Evolutionary conservation across 805 yeast species (phyloP).

Genomic region (Zygoascus bituminiphila): DNA sequence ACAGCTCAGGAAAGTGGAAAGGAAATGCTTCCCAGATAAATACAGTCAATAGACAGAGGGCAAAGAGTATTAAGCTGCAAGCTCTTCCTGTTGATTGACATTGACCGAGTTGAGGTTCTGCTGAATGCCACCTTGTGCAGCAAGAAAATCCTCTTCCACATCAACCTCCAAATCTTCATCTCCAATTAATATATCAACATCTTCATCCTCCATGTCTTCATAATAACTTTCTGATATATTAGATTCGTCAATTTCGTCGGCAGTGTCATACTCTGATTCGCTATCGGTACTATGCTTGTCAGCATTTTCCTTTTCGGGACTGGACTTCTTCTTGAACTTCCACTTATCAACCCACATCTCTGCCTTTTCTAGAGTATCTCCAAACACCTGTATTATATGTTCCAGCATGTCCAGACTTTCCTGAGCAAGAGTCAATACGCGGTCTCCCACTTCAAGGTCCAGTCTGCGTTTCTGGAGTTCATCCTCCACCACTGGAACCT

Average conservation of each 20-base stretch:
- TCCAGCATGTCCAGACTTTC: conserved; percentile 85
- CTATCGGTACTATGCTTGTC: neutral
- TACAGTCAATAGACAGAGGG: conserved; percentile 16
- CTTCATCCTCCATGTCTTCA: conserved; percentile 9
- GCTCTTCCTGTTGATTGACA: too few species aligned
- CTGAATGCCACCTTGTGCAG: too few species aligned
- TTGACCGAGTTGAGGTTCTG: too few species aligned
- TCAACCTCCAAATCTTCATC: neutral
- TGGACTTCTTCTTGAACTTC: neutral
- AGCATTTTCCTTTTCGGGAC: neutral
- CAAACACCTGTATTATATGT: conserved; percentile 74
- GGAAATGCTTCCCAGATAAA: conserved; percentile 8
- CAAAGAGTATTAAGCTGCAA: conserved; percentile 17
- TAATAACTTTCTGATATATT: neutral
- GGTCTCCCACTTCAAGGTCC: conserved; percentile 43
- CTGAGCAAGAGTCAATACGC: conserved; percentile 72
- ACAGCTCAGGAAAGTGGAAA: conserved; percentile 17
- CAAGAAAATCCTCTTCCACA: too few species aligned
- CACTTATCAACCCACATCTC: conserved; percentile 58
- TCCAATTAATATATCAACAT: neutral
- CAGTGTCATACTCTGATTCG: conserved; percentile 2
- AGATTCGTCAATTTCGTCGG: neutral
- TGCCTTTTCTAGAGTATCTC: conserved; percentile 75
- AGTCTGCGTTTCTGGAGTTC: conserved; percentile 1
- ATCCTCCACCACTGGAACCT: neutral